Conservation (phyloP, 305 asterid genomes). For the Fraxinus albicans region DNA sequence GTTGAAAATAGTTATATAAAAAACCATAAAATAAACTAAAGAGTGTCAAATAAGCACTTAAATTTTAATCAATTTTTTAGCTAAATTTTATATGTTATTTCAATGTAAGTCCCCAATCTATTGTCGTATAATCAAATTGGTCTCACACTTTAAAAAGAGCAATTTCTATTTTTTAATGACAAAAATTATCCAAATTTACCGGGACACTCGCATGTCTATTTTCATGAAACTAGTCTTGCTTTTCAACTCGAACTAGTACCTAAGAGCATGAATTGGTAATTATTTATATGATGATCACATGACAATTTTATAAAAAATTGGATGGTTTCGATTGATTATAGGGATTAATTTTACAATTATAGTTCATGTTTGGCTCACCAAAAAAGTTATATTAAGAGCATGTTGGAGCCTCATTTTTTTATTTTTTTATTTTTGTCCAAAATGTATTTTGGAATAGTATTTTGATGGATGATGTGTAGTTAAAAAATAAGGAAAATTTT, state of each 20-base stretch:
- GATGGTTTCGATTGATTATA: background rate
- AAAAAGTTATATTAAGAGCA: background rate
- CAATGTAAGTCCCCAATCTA: background rate
- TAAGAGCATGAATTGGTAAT: background rate
- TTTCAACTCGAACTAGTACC: background rate
- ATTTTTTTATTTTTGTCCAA: too few species aligned
- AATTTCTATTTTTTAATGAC: background rate
- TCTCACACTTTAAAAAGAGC: background rate
- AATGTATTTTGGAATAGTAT: too few species aligned
- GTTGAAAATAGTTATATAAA: too few species aligned
- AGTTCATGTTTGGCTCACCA: background rate
- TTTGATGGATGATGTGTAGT: too few species aligned
- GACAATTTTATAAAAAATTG: background rate
- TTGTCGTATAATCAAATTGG: background rate
- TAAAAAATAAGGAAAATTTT: too few species aligned
- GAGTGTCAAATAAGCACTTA: too few species aligned
- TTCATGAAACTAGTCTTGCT: background rate
- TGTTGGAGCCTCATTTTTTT: too few species aligned
- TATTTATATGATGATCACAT: background rate
- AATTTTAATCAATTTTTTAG: too few species aligned
- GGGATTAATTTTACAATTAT: background rate
- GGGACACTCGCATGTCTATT: background rate
- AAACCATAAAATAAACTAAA: too few species aligned
- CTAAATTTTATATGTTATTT: too few species aligned
- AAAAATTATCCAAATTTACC: background rate